These are phyloP conservation scores for Amyloporia xantha DNA, from an alignment of 768 basidiomycete genomes.

Conservation along the genomic window DNA sequence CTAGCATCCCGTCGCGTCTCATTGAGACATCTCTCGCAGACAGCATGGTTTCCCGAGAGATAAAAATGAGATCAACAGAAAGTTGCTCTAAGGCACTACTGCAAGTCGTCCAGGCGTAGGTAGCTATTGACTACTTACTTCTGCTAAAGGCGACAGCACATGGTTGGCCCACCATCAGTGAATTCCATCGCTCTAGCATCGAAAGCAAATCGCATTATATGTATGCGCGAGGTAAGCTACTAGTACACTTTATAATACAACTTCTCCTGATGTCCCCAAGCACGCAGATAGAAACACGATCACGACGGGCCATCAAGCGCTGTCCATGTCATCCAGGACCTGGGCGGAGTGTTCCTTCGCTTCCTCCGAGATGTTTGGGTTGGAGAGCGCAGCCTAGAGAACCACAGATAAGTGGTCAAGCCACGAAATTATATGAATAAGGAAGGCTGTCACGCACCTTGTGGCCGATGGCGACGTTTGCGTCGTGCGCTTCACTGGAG, in stretches of 20 bases:
- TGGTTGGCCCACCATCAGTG: too few relatives aligned
- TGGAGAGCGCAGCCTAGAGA: slow-evolving; percentile 47
- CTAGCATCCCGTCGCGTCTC: too few relatives aligned
- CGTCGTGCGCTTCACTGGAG: slow-evolving; percentile 8
- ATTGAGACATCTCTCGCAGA: too few relatives aligned
- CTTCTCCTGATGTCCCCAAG: not conserved
- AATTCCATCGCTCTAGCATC: not conserved
- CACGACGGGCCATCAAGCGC: not conserved
- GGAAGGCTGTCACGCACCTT: slow-evolving; percentile 11
- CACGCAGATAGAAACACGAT: not conserved
- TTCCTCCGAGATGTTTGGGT: slow-evolving; percentile 48
- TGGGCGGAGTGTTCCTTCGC: slow-evolving; percentile 45
- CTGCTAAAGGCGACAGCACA: too few relatives aligned
- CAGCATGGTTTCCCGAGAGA: too few relatives aligned
- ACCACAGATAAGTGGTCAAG: not conserved
- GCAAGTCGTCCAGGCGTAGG: too few relatives aligned
- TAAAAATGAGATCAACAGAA: too few relatives aligned
- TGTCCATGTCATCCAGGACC: slow-evolving; percentile 34
- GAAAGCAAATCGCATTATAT: too few relatives aligned
- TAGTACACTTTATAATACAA: slow-evolving; percentile 2
- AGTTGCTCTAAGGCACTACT: too few relatives aligned
- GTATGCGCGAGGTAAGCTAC: slow-evolving; percentile 3
- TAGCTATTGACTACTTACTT: not conserved
- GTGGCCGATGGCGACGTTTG: slow-evolving; percentile 15
- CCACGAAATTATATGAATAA: not conserved